Percentiles rank a stretch among this genome's conserved stretches.
phyloP scores from a whole-genome alignment of 192 early-diverging fungal species.

The Entophlyctis helioformis region DNA sequence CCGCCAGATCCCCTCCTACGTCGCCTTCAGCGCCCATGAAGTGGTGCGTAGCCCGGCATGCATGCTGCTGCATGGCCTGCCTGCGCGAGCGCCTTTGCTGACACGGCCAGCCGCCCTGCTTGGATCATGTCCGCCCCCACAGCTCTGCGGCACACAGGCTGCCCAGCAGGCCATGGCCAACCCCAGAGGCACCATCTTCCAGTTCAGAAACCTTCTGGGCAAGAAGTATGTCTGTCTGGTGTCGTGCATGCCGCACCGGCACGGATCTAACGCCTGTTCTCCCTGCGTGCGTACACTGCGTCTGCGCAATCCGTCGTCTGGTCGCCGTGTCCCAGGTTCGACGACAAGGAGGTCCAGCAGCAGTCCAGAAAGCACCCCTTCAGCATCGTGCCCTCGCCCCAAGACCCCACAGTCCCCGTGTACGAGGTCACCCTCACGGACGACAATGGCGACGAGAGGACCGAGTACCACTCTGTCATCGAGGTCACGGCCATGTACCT shows the following conservation, averaged over 20 bases:
- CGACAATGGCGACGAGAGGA: conserved; percentile 41
- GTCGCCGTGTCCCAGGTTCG: conserved; percentile 17
- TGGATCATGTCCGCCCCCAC: too few relatives aligned
- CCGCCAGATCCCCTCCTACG: conserved; percentile 84
- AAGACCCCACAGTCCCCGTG: conserved; percentile 12
- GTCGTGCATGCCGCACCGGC: too few relatives aligned
- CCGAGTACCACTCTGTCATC: conserved; percentile 44
- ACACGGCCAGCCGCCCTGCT: too few relatives aligned
- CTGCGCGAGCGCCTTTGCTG: too few relatives aligned
- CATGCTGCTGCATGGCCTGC: conserved; percentile 22
- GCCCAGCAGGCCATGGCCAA: conserved; percentile 79
- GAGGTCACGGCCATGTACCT: conserved; percentile 75
- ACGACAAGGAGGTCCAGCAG: conserved; percentile 25
- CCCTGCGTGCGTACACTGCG: not conserved
- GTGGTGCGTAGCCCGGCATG: conserved; percentile 65
- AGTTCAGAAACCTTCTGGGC: conserved; percentile 80
- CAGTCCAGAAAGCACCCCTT: conserved; percentile 13
- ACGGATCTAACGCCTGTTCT: not conserved
- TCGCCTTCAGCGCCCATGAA: conserved; percentile 85
- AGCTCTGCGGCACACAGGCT: conserved; percentile 58
- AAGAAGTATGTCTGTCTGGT: conserved; percentile 43
- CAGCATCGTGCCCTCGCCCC: conserved; percentile 21
- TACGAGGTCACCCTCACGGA: conserved; percentile 40
- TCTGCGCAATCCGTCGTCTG: not conserved
- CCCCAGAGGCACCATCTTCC: conserved; percentile 77